Evolutionary conservation across 1,139 yeast species (phyloP).

Genomic region (Nakaseomyces uthaithaninus): DNA sequence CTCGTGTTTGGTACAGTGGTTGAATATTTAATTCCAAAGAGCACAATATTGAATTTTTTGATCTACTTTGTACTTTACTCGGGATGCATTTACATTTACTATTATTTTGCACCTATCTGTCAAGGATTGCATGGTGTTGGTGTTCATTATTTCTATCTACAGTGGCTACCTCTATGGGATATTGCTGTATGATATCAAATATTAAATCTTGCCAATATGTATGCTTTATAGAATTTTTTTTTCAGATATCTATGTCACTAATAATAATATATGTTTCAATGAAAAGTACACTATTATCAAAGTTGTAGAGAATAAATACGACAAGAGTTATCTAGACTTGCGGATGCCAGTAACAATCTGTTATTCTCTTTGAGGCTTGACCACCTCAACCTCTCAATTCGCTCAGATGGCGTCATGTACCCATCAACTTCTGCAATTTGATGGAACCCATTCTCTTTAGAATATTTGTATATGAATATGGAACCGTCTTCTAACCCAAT

Average conservation of each 20-base stretch:
- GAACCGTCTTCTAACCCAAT: conserved; percentile 70
- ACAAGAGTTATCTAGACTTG: conserved; percentile 62
- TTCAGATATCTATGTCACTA: background rate
- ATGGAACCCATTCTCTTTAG: conserved; percentile 24
- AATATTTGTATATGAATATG: conserved; percentile 33
- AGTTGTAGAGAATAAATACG: conserved; percentile 43
- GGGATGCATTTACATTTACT: conserved; percentile 36
- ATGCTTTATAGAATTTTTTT: background rate
- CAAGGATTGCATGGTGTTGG: conserved; percentile 50
- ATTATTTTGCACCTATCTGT: conserved; percentile 44
- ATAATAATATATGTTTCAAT: background rate
- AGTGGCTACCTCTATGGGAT: conserved; percentile 44
- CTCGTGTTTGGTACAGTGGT: conserved; percentile 52
- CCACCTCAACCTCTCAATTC: conserved; percentile 55
- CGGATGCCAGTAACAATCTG: conserved; percentile 46
- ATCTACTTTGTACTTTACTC: conserved; percentile 35
- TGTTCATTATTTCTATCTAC: conserved; percentile 39
- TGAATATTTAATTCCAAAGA: conserved; percentile 34
- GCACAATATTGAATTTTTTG: conserved; percentile 28
- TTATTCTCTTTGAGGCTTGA: conserved; percentile 27
- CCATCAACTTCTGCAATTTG: conserved; percentile 33
- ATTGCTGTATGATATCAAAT: conserved; percentile 15
- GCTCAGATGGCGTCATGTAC: conserved; percentile 48
- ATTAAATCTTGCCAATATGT: background rate
- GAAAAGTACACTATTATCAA: conserved; percentile 5